Percentiles rank a stretch among this genome's conserved stretches.
Evolutionary conservation across 441 rosid species (phyloP).

Genomic region (Arabidopsis hybrid): DNA sequence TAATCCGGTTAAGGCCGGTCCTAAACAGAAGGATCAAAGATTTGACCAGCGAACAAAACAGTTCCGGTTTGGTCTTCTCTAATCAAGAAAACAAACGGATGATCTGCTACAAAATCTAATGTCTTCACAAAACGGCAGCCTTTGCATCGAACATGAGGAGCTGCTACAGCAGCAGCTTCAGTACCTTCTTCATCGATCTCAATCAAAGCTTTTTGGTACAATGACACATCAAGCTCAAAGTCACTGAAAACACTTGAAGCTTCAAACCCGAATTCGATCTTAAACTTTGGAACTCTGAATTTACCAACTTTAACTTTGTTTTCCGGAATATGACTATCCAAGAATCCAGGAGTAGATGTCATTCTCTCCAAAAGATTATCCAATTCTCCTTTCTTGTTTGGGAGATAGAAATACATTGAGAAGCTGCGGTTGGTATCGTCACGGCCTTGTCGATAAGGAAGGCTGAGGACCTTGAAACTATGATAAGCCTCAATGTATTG

Average conservation of each 20-base stretch:
- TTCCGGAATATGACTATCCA: not conserved
- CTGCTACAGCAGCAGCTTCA: not conserved
- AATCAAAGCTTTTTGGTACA: not conserved
- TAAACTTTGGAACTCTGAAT: not conserved
- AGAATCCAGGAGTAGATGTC: not conserved
- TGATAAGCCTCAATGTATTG: not conserved
- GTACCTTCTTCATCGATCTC: not conserved
- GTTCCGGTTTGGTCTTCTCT: not conserved
- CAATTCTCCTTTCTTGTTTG: not conserved
- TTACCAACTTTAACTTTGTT: not conserved
- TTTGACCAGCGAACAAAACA: not conserved
- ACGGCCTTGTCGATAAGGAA: not conserved
- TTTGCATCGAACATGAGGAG: fast-evolving
- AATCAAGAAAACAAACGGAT: not conserved
- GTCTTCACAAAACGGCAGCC: not conserved
- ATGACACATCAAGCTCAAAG: not conserved
- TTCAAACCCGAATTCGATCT: not conserved
- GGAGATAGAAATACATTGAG: not conserved
- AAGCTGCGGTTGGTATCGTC: not conserved
- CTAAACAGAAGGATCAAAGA: not conserved
- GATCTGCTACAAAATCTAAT: not conserved
- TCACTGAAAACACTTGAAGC: not conserved
- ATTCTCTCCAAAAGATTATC: not conserved
- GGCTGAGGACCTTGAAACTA: not conserved
- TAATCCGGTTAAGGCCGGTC: not conserved